Evolutionary conservation across 495 filamentous ascomycete species (phyloP), one percentile per base, ranked within the genome.

Genomic region (Entonaema liquescens): DNA sequence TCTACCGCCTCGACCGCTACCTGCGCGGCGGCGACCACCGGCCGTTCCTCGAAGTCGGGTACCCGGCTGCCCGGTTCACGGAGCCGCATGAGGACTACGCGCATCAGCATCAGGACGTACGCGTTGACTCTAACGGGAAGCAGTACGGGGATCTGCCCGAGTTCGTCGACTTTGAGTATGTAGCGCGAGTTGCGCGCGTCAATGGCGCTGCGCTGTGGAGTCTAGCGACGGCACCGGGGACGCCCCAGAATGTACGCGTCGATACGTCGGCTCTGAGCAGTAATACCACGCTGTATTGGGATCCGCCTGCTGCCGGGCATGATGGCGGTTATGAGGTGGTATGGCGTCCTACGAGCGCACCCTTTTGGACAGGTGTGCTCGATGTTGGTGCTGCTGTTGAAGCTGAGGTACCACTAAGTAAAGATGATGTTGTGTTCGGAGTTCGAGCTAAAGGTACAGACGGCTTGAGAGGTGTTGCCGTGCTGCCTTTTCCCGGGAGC

Each of bases 361-460:
- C 80, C 47, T 76, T 81, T 17, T 86, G 84, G 83, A 84, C 80
- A 17, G 78, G 81, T 66, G 67, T 78, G 12, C 55, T 84, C 13
- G 68, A 73, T 49, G 80, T 85, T 0, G 81, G 83, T 7, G 56
- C 74, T n/a, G 77, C 77, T 9, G 68, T 71, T 4, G 76, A 66
- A 54, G 84, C 72, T 9, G 81, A 75, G 58, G 65, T 87, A 31
- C 26, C 73, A 15, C 59, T 87, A 35, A 84, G 80, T 57, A 88
- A 87, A 77, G 85, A 88, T 65, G 83, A 86, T 72, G 79, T 85
- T 21, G 76, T 83, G 47, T 85, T 87, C 77, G 85, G 85, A 0
- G 75, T 87, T 2, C 73, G 85, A 58, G 77, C 82, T 11, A 81
- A 84, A 3, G 79, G 83, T 3, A 71, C 29, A 50, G 80, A 84